phyloP scores from a whole-genome alignment of 768 basidiomycete species.

The Auricularia sp. region DNA sequence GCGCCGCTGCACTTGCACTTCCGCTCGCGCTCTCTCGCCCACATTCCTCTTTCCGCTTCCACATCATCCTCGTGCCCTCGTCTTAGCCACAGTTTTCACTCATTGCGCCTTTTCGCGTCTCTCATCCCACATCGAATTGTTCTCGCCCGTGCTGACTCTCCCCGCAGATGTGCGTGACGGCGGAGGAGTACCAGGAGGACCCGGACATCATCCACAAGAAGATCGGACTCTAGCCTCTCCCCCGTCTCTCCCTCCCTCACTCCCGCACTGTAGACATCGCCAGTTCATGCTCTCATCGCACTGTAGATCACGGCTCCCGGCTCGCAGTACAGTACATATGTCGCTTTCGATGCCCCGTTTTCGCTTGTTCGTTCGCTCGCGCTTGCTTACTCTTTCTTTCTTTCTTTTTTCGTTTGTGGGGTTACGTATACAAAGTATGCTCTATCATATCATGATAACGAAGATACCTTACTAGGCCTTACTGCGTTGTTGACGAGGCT shows the following conservation, averaged over 20 bases:
- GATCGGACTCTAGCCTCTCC: constrained; percentile 32
- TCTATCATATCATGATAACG: background rate
- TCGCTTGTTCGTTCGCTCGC: background rate
- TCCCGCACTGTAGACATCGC: too few species aligned
- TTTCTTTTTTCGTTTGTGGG: background rate
- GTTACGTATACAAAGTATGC: background rate
- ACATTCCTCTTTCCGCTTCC: too few species aligned
- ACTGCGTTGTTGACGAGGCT: background rate
- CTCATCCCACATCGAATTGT: too few species aligned
- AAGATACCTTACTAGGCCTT: background rate
- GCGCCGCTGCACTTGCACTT: too few species aligned
- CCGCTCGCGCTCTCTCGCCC: too few species aligned
- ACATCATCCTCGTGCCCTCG: too few species aligned
- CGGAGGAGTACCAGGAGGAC: constrained; percentile 98
- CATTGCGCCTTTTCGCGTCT: too few species aligned
- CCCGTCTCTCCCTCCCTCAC: background rate
- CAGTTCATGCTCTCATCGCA: too few species aligned
- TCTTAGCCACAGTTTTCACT: too few species aligned
- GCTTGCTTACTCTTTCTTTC: background rate
- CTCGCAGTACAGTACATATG: background rate
- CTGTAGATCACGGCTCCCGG: too few species aligned
- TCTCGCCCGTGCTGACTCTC: background rate
- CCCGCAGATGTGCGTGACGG: constrained; percentile 95
- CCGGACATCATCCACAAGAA: constrained; percentile 98
- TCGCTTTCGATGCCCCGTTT: background rate